Percentiles rank a stretch among this genome's conserved stretches.
These are phyloP conservation scores for Beauveria varroae DNA, from an alignment of 2,329 filamentous ascomycete species.

Conservation along the genomic window DNA sequence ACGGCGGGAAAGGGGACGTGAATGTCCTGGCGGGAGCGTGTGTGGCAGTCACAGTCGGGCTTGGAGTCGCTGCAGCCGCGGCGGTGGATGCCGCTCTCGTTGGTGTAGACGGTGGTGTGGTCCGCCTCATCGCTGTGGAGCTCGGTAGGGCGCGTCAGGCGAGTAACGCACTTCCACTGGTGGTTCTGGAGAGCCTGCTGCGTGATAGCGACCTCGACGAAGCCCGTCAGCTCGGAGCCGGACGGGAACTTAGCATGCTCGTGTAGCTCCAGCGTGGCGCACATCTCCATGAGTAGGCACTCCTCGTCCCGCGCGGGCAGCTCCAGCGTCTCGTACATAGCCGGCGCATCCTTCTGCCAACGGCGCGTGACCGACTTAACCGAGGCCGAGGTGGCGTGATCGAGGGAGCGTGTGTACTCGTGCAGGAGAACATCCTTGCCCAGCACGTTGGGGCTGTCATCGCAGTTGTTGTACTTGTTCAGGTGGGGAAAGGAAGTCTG, in stretches of 20 bases:
- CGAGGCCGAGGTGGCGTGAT: constrained; percentile 49
- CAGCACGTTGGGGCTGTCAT: constrained; percentile 41
- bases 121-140: constrained; percentile 38
- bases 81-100: constrained; percentile 46
- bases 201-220: constrained; percentile 52
- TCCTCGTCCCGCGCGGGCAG: constrained; percentile 40
- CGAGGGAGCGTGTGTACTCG: constrained; percentile 48
- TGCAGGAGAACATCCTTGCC: constrained; percentile 48
- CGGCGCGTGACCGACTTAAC: constrained; percentile 44
- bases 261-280: constrained; percentile 52
- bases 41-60: constrained; percentile 43
- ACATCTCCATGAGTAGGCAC: constrained; percentile 54
- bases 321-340: constrained; percentile 45
- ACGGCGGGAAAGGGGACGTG: constrained; percentile 51
- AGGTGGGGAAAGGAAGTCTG: constrained; percentile 48
- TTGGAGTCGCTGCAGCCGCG: constrained; percentile 42
- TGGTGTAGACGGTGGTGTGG: constrained; percentile 36
- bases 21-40: constrained; percentile 39
- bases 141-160: constrained; percentile 49
- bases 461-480: constrained; percentile 44
- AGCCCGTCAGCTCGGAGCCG: constrained; percentile 52
- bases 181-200: constrained; percentile 46
- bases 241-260: constrained; percentile 49
- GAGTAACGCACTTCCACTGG: constrained; percentile 54
- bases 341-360: constrained; percentile 53